phyloP scores from a whole-genome alignment of 2,329 filamentous ascomycete species.

The Alternaria arbusti region DNA sequence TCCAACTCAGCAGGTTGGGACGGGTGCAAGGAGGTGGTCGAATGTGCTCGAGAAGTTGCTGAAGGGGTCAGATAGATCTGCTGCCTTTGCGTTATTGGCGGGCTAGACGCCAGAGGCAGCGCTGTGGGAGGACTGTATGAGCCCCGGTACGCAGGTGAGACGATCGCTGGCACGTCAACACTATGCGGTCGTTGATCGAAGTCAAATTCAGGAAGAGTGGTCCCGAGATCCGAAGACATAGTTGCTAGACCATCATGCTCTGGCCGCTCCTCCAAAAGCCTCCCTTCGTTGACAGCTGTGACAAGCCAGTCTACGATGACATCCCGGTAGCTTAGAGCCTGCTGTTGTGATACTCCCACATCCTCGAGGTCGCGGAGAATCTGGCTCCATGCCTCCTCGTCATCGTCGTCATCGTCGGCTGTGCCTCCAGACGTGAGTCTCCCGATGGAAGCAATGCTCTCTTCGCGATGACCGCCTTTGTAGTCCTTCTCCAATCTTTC shows the following conservation, averaged over 20 bases:
- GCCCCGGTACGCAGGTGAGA: not conserved
- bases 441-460: constrained; percentile 34
- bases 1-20: not conserved
- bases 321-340: constrained; percentile 31
- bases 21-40: not conserved
- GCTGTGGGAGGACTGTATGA: not conserved
- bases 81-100: not conserved
- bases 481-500: constrained; percentile 39
- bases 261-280: constrained; percentile 29
- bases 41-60: not conserved
- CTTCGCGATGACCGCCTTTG: constrained; percentile 37
- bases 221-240: constrained; percentile 10
- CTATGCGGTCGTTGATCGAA: not conserved
- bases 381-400: constrained; percentile 39
- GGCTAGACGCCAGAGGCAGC: not conserved
- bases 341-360: constrained; percentile 32
- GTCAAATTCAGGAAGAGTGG: not conserved
- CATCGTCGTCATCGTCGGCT: constrained; percentile 21
- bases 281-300: constrained; percentile 38
- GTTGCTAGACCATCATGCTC: constrained; percentile 9
- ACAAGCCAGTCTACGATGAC: constrained; percentile 42
- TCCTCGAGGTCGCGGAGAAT: constrained; percentile 43
- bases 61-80: constrained; percentile 2
- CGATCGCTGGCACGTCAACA: not conserved
- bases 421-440: constrained; percentile 20